Base-by-base conservation (phyloP, 2,329 filamentous ascomycete species). In the Periconia sp. region DNA sequence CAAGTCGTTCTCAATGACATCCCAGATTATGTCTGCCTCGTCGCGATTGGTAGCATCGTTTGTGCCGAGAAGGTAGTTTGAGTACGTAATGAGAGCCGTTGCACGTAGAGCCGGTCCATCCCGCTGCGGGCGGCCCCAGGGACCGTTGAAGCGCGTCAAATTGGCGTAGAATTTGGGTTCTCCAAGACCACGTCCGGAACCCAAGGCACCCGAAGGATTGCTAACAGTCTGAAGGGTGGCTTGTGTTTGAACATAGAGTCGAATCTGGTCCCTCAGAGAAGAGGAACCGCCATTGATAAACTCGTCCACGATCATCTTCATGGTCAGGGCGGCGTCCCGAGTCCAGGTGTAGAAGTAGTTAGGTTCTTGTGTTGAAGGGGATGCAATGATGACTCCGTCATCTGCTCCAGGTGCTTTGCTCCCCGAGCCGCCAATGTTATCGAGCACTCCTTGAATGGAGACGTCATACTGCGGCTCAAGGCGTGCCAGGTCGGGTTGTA, bases 331-430 rank as follows among this genome's bases (percentile, higher is more conserved):
- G n/a, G 86, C 82, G 69, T 92, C 89, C 65, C 89, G 78, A 1
- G 86, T 90, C 89, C 89, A 92, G 1, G 87, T 90, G 66, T 85
- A 92, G 66, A 82, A 91, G 71, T 92, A 85, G 60, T 84, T 70
- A 0, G 83, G 82, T 60, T 81, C 71, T 2, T 57, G 64, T 13
- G 75, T 82, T 2, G 79, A 81, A 18, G 82, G 82, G 60, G 80
- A 82, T 2, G 82, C 82, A 56, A 85, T 74, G 7, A 85, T 76
- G 52, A 82, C 73, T 18, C 82, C 82, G 3, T 79, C 64, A 20
- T 64, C 70, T 2, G 80, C 81, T 40, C 80, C 81, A 14, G 70
- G 60, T n/a, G 76, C 81, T 52, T 76, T 71, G 7, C 73, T 73
- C 19, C 82, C 82, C 64, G 75, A 62, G 0, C 81, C 70, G 10